Evolutionary conservation across 2,329 filamentous ascomycete genomes (phyloP).

Genomic region (Rhynchosporium graminicola): DNA sequence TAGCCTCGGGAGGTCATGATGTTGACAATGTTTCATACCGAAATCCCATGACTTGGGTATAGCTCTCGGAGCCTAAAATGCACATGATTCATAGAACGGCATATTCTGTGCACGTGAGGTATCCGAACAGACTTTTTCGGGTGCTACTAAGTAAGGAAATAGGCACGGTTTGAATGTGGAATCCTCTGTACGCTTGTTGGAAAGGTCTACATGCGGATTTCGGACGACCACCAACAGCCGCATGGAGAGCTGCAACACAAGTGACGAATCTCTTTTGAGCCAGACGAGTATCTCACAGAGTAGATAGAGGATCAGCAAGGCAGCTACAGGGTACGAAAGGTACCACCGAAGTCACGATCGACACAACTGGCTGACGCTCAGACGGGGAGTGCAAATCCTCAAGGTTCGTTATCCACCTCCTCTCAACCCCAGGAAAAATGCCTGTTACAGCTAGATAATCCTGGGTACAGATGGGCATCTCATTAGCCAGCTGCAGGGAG

Average conservation of each 20-base stretch:
- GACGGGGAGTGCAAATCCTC: conserved; percentile 12
- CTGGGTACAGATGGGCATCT: not conserved
- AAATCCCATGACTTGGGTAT: too few relatives aligned
- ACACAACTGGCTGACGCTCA: conserved; percentile 9
- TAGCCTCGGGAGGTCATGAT: not conserved
- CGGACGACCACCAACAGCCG: not conserved
- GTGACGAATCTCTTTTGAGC: too few relatives aligned
- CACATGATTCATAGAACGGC: not conserved
- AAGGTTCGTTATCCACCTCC: not conserved
- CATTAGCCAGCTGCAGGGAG: too few relatives aligned
- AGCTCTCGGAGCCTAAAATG: not conserved
- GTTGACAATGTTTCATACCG: conserved; percentile 1
- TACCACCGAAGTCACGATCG: conserved; percentile 15
- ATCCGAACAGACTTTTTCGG: too few relatives aligned
- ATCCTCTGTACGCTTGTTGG: too few relatives aligned
- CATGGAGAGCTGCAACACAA: too few relatives aligned
- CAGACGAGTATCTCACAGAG: not conserved
- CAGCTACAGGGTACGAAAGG: conserved; percentile 4
- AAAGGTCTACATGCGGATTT: not conserved
- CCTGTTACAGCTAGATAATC: not conserved
- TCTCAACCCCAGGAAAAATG: conserved; percentile 5
- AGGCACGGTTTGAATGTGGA: too few relatives aligned
- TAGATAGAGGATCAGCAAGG: not conserved
- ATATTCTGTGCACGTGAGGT: too few relatives aligned
- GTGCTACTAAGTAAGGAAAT: too few relatives aligned